phyloP scores from a whole-genome alignment of 108 stramenopile species.

The Nitzschia putrida region DNA sequence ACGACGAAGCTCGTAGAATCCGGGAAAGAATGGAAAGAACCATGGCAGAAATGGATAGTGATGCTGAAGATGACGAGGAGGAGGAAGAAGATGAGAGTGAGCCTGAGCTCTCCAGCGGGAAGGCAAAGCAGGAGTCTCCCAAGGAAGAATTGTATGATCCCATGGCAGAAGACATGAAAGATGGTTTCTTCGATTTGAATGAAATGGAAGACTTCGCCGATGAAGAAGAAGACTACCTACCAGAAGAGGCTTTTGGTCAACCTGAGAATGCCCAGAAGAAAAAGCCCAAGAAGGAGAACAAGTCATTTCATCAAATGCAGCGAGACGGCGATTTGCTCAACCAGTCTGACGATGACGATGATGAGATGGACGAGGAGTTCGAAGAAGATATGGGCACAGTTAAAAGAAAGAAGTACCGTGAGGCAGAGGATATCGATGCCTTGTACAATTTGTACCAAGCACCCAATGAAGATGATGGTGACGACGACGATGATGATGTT shows the following conservation, averaged over 20 bases:
- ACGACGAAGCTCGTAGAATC: constrained; percentile 63
- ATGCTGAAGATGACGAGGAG: constrained; percentile 33
- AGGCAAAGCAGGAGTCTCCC: constrained; percentile 27
- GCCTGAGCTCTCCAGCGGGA: constrained; percentile 6
- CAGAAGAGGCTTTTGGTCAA: constrained; percentile 67
- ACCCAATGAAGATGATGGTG: constrained; percentile 41
- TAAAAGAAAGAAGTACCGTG: constrained; percentile 75
- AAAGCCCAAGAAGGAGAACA: constrained; percentile 21
- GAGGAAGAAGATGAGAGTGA: neutral
- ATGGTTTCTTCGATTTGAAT: constrained; percentile 92
- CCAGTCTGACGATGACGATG: constrained; percentile 60
- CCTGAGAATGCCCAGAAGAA: constrained; percentile 42
- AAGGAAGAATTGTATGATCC: constrained; percentile 63
- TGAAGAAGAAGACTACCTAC: constrained; percentile 86
- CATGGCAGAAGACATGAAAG: constrained; percentile 72
- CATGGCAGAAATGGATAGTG: constrained; percentile 73
- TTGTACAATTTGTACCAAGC: constrained; percentile 69
- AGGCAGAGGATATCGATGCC: constrained; percentile 83
- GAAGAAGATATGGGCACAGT: constrained; percentile 31
- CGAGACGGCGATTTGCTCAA: constrained; percentile 49
- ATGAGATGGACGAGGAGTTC: constrained; percentile 35
- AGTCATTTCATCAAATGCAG: constrained; percentile 64
- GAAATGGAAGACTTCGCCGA: constrained; percentile 97
- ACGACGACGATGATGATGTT: constrained; percentile 56
- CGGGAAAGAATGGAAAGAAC: constrained; percentile 81